Conservation (phyloP, 371 early-diverging fungal species). For the Cokeromyces recurvatus region DNA sequence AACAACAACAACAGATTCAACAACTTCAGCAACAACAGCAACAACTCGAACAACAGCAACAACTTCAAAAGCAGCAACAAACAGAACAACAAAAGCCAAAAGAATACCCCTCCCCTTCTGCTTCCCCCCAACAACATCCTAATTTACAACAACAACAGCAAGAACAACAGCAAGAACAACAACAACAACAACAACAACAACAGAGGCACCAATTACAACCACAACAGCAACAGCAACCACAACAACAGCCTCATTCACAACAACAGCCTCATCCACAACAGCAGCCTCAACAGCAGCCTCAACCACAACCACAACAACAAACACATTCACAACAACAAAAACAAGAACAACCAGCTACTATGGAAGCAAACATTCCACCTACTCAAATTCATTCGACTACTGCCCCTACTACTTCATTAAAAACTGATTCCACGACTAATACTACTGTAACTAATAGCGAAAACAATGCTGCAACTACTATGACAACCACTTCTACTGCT, state of each 20-base stretch:
- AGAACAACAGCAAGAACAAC: not conserved
- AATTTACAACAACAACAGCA: slow-evolving; percentile 19
- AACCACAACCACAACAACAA: not conserved
- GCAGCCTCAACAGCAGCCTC: slow-evolving; percentile 2
- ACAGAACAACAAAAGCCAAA: slow-evolving; percentile 7
- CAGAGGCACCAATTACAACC: slow-evolving; percentile 1
- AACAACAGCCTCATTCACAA: not conserved
- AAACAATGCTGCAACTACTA: slow-evolving; percentile 1
- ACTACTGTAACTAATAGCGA: too few relatives aligned
- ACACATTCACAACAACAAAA: not conserved
- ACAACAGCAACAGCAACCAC: slow-evolving; percentile 2
- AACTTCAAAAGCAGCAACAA: slow-evolving; percentile 11
- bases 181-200: slow-evolving; percentile 1
- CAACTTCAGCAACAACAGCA: slow-evolving; percentile 16
- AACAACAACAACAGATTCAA: slow-evolving; percentile 29
- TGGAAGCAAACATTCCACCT: too few relatives aligned
- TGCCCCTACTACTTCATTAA: too few relatives aligned
- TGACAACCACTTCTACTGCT: slow-evolving; percentile 4
- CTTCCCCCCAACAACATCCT: too few relatives aligned
- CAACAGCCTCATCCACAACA: not conserved
- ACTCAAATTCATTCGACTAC: too few relatives aligned
- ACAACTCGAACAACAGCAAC: not conserved
- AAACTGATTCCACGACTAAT: too few relatives aligned
- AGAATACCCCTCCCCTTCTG: slow-evolving; percentile 1
- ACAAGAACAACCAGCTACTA: too few relatives aligned